Base-by-base conservation (phyloP, 352 stramenopile species). In the Phytopythium delawarense region DNA sequence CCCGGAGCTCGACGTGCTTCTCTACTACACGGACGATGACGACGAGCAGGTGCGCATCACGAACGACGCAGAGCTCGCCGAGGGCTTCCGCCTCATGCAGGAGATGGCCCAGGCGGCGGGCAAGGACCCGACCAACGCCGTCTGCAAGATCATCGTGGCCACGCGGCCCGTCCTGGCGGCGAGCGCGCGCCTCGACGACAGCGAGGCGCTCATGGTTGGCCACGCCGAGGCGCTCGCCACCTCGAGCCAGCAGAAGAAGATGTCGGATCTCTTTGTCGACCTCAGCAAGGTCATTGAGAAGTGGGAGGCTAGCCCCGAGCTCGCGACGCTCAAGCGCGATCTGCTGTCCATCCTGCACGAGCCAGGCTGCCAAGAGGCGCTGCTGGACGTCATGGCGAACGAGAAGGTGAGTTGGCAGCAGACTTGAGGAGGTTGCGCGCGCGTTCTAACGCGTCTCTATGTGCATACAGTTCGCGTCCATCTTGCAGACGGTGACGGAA, bases 11-110 rank as follows among this genome's bases (percentile, higher is more conserved):
- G 72, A 85, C 23, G 59, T 94, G 63, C 67, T 87, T 30, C 72
- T 94, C 21, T 92, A 90, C 71, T 94, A 94, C 76, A 86, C 75
- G 45, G 85, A 94, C 68, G 85, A 94, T 51, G 85, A 94, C 45
- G 55, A 91, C 46, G 85, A 94, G 66, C 83, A 91, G 57, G 82
- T 94, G 61, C 81, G 82, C 57, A 82, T 94, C 59, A 92, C 85
- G 39, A 94, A 90, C 65, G 83, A 94, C 48, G 78, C 74, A 6
- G 85, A 94, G 70, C 76, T 94, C 51, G 71, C 76, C 11, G 85
- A 94, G 67, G 85, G 76, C 8, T 88, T 94, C 55, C 85, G 78
- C 11, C 71, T 93, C 49, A 91, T 91, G 84, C 71, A 82, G 35
- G 79, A 91, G 64, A 62, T 91, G 57, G 81, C 81, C 16, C 57